These are phyloP conservation scores for Aspergillus uvarum DNA, from an alignment of 2,329 filamentous ascomycete genomes.

Conservation along the genomic window DNA sequence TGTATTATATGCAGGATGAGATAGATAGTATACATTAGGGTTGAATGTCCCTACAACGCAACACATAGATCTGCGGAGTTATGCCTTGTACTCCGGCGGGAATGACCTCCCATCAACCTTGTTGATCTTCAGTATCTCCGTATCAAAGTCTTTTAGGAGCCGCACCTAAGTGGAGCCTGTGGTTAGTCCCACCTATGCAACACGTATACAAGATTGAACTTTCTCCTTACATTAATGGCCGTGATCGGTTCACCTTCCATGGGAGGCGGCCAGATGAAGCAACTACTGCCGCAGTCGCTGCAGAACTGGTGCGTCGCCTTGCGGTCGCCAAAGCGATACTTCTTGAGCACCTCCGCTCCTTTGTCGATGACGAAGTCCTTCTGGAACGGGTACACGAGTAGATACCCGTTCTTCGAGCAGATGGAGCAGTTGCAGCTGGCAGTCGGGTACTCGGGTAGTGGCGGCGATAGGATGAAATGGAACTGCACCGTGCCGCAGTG, in stretches of 20 bases:
- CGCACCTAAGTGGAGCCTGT: background rate
- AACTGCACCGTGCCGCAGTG: slow-evolving; percentile 1
- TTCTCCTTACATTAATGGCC: background rate
- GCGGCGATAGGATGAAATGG: background rate
- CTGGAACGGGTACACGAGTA: background rate
- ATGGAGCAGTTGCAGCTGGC: slow-evolving; percentile 6
- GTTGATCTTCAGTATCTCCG: background rate
- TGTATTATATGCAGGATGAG: too few species aligned
- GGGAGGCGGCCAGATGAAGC: background rate
- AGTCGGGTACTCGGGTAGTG: background rate
- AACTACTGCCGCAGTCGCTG: background rate
- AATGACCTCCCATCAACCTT: background rate
- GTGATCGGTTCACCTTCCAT: background rate
- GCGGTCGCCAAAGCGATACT: background rate
- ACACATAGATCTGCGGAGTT: too few species aligned
- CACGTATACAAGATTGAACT: background rate
- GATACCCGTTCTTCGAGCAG: background rate
- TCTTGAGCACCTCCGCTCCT: background rate
- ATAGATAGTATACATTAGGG: too few species aligned
- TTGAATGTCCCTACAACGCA: too few species aligned
- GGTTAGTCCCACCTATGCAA: background rate
- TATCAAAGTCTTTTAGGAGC: background rate
- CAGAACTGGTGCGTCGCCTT: background rate
- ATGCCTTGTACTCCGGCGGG: too few species aligned
- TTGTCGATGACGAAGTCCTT: background rate